Percentiles rank a stretch among this genome's conserved stretches.
Conservation (phyloP, 495 filamentous ascomycete species). For the Oleoguttula mirabilis region DNA sequence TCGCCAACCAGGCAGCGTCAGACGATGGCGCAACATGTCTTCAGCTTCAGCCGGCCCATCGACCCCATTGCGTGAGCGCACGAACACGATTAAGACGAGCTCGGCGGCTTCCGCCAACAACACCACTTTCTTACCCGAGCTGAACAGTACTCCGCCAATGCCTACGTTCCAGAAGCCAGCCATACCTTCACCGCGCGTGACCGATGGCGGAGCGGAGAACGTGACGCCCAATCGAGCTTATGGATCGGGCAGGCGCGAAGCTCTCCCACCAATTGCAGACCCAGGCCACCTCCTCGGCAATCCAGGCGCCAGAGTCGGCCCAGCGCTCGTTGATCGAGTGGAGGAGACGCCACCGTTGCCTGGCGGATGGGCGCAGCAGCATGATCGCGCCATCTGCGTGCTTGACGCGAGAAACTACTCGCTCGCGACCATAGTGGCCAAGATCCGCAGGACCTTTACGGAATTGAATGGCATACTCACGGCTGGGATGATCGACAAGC, state of each 20-base stretch:
- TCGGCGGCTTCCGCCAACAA: background rate
- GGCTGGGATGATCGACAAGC: conserved; percentile 15
- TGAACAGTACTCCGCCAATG: conserved; percentile 16
- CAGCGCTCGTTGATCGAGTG: conserved; percentile 1
- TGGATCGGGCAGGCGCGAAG: background rate
- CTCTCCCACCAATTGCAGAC: background rate
- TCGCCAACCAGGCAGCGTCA: background rate
- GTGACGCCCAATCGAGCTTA: background rate
- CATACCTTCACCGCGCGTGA: background rate
- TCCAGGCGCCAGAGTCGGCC: background rate
- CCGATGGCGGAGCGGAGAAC: background rate
- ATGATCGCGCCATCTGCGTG: conserved; percentile 19
- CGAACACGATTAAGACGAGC: background rate
- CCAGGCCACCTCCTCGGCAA: background rate
- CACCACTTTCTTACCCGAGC: conserved; percentile 11
- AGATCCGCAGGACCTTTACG: conserved; percentile 12
- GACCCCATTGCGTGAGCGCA: background rate
- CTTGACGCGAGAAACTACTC: conserved; percentile 14
- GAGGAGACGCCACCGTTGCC: conserved; percentile 15
- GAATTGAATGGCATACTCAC: conserved; percentile 9
- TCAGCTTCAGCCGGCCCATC: background rate
- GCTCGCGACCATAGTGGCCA: conserved; percentile 3
- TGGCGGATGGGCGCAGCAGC: conserved; percentile 7
- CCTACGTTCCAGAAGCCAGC: conserved; percentile 14
- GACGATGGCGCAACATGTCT: conserved; percentile 2